Percentiles rank a stretch among this genome's conserved stretches.
These are phyloP conservation scores for Pichia insulana DNA, from an alignment of 805 yeast genomes.

Conservation along the genomic window DNA sequence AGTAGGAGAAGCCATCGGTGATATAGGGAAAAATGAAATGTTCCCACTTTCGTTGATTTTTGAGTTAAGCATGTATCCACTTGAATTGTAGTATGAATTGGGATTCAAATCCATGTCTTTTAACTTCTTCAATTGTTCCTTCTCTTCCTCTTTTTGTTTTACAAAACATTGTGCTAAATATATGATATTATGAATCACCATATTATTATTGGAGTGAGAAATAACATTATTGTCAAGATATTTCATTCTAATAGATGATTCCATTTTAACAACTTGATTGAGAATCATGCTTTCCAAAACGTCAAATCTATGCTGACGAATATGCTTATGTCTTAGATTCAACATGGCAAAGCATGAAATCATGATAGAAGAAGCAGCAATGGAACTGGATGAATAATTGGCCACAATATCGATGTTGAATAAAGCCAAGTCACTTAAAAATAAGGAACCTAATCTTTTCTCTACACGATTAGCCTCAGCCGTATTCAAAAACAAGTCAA, in stretches of 20 bases:
- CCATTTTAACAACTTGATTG: slow-evolving; percentile 18
- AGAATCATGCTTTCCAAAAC: slow-evolving; percentile 23
- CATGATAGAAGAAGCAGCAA: slow-evolving; percentile 44
- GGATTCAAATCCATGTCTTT: slow-evolving; percentile 7
- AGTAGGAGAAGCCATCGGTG: slow-evolving; percentile 27
- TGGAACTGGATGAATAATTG: slow-evolving; percentile 35
- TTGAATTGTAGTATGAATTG: slow-evolving; percentile 5
- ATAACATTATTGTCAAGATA: slow-evolving; percentile 15
- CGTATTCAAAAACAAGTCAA: slow-evolving; percentile 42
- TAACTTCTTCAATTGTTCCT: slow-evolving; percentile 8
- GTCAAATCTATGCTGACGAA: slow-evolving; percentile 22
- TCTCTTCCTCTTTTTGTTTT: slow-evolving; percentile 18
- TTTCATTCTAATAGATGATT: slow-evolving; percentile 21
- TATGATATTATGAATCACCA: slow-evolving; percentile 20
- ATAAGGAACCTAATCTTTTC: slow-evolving; percentile 47
- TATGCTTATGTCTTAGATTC: slow-evolving; percentile 30
- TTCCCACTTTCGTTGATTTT: slow-evolving; percentile 2
- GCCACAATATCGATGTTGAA: slow-evolving; percentile 53
- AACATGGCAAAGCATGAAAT: slow-evolving; percentile 39
- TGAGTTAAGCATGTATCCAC: slow-evolving; percentile 2
- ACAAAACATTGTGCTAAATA: slow-evolving; percentile 20
- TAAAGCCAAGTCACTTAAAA: slow-evolving; percentile 58
- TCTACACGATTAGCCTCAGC: slow-evolving; percentile 32
- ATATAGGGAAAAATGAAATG: slow-evolving; percentile 11
- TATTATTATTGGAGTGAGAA: slow-evolving; percentile 11